Conservation (phyloP, 2,329 filamentous ascomycete genomes). For the Metarhizium album region DNA sequence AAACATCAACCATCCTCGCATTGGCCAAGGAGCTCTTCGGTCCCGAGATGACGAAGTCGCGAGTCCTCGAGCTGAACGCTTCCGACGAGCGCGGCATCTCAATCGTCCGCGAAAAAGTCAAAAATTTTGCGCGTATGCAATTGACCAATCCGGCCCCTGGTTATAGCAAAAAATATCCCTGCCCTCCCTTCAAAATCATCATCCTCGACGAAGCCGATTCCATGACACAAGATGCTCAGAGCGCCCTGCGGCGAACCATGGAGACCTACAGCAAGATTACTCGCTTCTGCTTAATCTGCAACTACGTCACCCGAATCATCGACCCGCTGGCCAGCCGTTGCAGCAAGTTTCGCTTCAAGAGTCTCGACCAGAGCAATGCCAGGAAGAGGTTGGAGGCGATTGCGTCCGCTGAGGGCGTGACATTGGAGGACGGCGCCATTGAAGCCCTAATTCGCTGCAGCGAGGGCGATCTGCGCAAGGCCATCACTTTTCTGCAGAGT, state of each 20-base stretch:
- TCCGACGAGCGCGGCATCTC: conserved; percentile 97
- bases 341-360: conserved; percentile 97
- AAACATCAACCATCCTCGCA: conserved; percentile 94
- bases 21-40: conserved; percentile 96
- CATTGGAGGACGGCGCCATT: conserved; percentile 65
- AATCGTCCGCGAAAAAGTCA: conserved; percentile 96
- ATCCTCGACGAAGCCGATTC: conserved; percentile 96
- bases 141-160: conserved; percentile 69
- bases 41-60: conserved; percentile 80
- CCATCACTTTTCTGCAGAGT: conserved; percentile 92
- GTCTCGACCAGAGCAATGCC: conserved; percentile 77
- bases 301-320: conserved; percentile 97
- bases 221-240: conserved; percentile 98
- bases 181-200: conserved; percentile 97
- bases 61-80: conserved; percentile 97
- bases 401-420: conserved; percentile 66
- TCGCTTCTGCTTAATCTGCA: conserved; percentile 93
- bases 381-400: conserved; percentile 72
- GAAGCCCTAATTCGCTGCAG: conserved; percentile 78
- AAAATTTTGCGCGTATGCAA: conserved; percentile 94
- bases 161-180: conserved; percentile 67
- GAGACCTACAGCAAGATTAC: conserved; percentile 97
- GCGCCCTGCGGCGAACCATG: conserved; percentile 88
- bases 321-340: conserved; percentile 89
- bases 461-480: conserved; percentile 90